Evolutionary conservation across 768 basidiomycete genomes (phyloP).

Genomic region (Leucosporidium scottii): DNA sequence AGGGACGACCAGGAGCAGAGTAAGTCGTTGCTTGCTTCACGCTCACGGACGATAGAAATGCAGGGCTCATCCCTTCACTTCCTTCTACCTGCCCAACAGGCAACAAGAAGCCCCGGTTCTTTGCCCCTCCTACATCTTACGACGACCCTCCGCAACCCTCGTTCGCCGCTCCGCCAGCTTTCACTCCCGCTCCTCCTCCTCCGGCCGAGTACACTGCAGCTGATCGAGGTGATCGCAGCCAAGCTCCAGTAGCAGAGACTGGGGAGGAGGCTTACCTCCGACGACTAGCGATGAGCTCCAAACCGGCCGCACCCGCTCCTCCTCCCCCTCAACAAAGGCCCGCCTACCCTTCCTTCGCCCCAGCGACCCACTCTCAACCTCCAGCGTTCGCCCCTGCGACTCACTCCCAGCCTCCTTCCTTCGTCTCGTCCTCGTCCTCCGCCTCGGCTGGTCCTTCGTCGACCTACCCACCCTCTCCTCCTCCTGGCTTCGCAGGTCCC

Average conservation of each 20-base stretch:
- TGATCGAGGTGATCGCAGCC: constrained; percentile 1
- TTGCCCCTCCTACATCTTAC: constrained; percentile 28
- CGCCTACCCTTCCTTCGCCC: background rate
- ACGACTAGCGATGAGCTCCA: constrained; percentile 15
- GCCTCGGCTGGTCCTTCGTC: background rate
- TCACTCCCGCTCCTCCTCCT: background rate
- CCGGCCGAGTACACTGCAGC: background rate
- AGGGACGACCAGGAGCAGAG: constrained; percentile 5
- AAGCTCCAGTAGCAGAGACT: constrained; percentile 13
- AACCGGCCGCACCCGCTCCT: background rate
- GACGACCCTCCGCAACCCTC: constrained; percentile 4
- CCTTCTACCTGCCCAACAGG: background rate
- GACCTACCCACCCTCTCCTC: background rate
- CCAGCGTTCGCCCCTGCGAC: background rate
- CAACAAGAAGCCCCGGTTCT: constrained; percentile 28
- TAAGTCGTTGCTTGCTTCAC: background rate
- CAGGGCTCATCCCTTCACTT: background rate
- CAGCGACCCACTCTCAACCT: background rate
- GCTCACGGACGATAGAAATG: rapidly evolving
- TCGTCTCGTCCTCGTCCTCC: background rate
- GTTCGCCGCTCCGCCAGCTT: background rate
- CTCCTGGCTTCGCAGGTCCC: background rate
- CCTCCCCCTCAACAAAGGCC: background rate
- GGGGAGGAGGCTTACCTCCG: constrained; percentile 32
- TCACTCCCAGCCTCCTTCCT: background rate